Base-by-base conservation (phyloP, 257 asterid genomes). In the Jasminum sambac region DNA sequence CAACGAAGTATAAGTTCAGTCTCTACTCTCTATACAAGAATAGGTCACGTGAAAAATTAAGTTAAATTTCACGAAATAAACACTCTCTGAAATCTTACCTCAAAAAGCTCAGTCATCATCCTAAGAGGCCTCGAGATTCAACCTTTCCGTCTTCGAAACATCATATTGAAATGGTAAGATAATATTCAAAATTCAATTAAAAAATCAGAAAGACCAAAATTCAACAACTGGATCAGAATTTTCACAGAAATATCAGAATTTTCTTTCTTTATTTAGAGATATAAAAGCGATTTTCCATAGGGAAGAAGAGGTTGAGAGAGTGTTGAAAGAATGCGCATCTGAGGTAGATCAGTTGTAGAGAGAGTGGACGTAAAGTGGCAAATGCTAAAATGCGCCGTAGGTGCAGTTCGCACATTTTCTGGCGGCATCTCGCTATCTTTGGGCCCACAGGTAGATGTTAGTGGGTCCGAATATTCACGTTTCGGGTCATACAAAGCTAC, bases 311-410 rank as follows among this genome's bases (percentile, higher is more conserved):
- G 75, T 58, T 64, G 80, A n/a, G 74, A 26, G 67, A 70, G 66
- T 39, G 69, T 6, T 19, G 40, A 55, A 58, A 61, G 73, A 72
- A 61, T 74, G 61, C 67, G 81, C 83, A 84, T 75, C 74, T 73
- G 71, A 46, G 67, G 76, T 55, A 55, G 62, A 55, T 55, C 62
- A 23, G 74, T 68, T 39, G 75, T 39, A 74, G 68, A 71, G 30
- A 74, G 68, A 71, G 30, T 39, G 65, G 71, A 70, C 57, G 80
- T 65, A 73, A 69, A 74, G 80, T 30, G 13, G 63, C 21, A 34
- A 74, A 42, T 62, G 75, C 78, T 83, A 76, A 77, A 61, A 63
- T 81, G 86, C 83, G 82, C 86, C 58, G 23, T 57, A 58, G 40
- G 40, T 73, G 84, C 79, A 73, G 52, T 46, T 60, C 23, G 65